Percentiles rank a stretch among this genome's conserved stretches.
Evolutionary conservation across 192 early-diverging fungal genomes (phyloP).

Genomic region (Umbelopsis sp.): DNA sequence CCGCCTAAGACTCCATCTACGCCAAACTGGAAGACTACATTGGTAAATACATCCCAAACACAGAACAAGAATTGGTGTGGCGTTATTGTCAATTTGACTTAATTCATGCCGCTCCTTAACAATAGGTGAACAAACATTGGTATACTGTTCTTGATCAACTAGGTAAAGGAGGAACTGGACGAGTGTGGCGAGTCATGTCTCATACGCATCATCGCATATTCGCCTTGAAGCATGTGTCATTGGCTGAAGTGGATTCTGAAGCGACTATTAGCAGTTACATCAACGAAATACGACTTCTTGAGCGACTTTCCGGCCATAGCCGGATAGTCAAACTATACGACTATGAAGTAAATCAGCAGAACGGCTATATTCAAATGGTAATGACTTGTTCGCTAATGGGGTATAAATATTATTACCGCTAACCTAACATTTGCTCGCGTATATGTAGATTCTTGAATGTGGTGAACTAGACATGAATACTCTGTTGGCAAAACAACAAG

Average conservation of each 20-base stretch:
- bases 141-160: slow-evolving; percentile 60
- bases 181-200: slow-evolving; percentile 87
- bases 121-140: slow-evolving; percentile 46
- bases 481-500: slow-evolving; percentile 53
- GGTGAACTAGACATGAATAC: slow-evolving; percentile 87
- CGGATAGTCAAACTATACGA: slow-evolving; percentile 84
- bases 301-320: slow-evolving; percentile 60
- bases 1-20: background rate
- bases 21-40: slow-evolving; percentile 9
- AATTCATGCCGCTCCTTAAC: background rate
- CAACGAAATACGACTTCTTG: slow-evolving; percentile 85
- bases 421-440: background rate
- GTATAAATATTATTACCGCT: background rate
- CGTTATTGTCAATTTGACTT: background rate
- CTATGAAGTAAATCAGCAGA: slow-evolving; percentile 66
- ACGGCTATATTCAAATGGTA: slow-evolving; percentile 73
- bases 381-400: slow-evolving; percentile 4
- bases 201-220: slow-evolving; percentile 58
- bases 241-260: slow-evolving; percentile 63
- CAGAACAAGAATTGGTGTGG: too few species aligned
- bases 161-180: slow-evolving; percentile 86
- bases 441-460: slow-evolving; percentile 73
- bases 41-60: background rate
- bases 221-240: slow-evolving; percentile 85
- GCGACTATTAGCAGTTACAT: slow-evolving; percentile 69